Evolutionary conservation across 805 yeast species (phyloP).

Genomic region (Yarrowia porcina): DNA sequence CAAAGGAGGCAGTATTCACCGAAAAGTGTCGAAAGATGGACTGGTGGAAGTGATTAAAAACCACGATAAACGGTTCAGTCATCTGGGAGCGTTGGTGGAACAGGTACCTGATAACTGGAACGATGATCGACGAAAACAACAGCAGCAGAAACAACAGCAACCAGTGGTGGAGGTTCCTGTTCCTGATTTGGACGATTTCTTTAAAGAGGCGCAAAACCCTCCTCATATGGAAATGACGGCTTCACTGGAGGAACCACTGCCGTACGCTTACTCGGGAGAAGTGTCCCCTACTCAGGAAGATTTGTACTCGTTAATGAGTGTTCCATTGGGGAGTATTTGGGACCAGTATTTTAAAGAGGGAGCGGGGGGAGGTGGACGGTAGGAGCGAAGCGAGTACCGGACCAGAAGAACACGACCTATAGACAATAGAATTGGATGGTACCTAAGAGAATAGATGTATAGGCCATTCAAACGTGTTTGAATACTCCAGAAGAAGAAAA

Average conservation of each 20-base stretch:
- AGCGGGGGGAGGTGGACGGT: background rate
- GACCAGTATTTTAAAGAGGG: conserved; percentile 12
- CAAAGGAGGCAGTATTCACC: background rate
- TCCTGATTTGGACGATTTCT: background rate
- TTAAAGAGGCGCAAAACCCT: background rate
- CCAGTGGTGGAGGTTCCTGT: background rate
- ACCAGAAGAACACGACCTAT: too few species aligned
- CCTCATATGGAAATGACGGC: background rate
- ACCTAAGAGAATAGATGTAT: too few species aligned
- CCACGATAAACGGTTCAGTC: conserved; percentile 6
- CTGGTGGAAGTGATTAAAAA: background rate
- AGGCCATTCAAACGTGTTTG: too few species aligned
- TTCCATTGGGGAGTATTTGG: conserved; percentile 6
- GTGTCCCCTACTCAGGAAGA: background rate
- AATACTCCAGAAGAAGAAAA: too few species aligned
- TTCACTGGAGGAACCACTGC: background rate
- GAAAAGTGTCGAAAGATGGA: background rate
- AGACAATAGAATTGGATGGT: too few species aligned
- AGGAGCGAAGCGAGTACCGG: background rate
- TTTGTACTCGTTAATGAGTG: background rate
- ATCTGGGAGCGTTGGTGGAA: conserved; percentile 4
- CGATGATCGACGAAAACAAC: background rate
- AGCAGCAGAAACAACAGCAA: background rate
- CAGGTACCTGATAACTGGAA: conserved; percentile 15
- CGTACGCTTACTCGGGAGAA: background rate